Percentiles rank a stretch among this genome's conserved stretches.
Conservation (phyloP, 257 asterid genomes). For the Solanum chmielewskii region DNA sequence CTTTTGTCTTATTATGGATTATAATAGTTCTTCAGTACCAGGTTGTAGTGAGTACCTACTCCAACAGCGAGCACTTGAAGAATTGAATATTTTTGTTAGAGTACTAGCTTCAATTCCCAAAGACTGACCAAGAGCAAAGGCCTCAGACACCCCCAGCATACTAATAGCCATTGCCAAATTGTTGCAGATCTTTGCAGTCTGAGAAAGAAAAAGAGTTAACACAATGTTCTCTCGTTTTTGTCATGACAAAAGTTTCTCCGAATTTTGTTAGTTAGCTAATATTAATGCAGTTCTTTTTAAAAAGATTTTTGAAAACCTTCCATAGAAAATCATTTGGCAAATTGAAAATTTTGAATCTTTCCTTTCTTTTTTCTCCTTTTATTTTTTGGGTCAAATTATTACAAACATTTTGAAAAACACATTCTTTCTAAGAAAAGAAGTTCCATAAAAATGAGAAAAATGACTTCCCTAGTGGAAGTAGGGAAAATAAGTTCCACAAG, state of each 20-base stretch:
- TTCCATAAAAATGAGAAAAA: not conserved
- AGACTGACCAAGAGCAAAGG: slow-evolving; percentile 81
- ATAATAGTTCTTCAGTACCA: not conserved
- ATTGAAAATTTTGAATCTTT: not conserved
- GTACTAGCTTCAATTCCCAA: slow-evolving; percentile 64
- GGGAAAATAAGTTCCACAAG: not conserved
- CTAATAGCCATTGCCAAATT: slow-evolving; percentile 93
- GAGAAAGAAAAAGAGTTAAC: not conserved
- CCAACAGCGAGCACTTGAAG: slow-evolving; percentile 98
- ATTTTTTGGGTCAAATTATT: not conserved
- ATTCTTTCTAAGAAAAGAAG: not conserved
- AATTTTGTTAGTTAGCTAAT: not conserved
- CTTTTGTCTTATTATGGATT: not conserved
- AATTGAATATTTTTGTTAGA: slow-evolving; percentile 66
- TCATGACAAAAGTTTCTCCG: not conserved
- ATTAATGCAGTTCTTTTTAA: not conserved
- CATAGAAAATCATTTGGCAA: not conserved
- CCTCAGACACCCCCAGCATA: slow-evolving; percentile 97
- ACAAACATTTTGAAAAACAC: not conserved
- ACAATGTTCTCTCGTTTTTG: too few species aligned
- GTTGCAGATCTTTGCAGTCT: slow-evolving; percentile 95
- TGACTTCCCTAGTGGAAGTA: not conserved
- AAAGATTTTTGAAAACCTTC: not conserved
- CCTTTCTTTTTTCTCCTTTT: not conserved
- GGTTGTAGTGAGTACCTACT: slow-evolving; percentile 54